These are phyloP conservation scores for Anthracocystis setariae DNA, from an alignment of 1,284 basidiomycete species.

Conservation along the genomic window DNA sequence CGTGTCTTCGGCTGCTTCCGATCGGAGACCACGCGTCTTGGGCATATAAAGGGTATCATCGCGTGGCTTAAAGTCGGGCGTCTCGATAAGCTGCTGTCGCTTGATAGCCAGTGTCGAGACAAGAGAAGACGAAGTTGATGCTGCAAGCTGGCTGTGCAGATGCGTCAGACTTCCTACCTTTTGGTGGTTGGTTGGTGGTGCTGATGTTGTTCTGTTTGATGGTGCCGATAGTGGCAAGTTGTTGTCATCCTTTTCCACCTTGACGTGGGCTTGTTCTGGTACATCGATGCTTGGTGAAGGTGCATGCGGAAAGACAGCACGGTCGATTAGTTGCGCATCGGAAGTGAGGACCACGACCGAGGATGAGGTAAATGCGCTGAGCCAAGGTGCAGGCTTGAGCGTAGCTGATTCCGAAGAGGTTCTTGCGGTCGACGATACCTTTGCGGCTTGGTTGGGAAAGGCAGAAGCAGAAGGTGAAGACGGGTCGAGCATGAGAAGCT, in stretches of 20 bases:
- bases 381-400: not conserved
- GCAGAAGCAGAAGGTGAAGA: conserved; percentile 18
- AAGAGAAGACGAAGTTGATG: conserved; percentile 9
- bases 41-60: conserved; percentile 56
- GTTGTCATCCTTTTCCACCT: conserved; percentile 10
- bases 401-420: conserved; percentile 4
- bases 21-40: conserved; percentile 52
- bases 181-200: not conserved
- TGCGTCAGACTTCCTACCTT: not conserved
- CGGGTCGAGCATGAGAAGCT: conserved; percentile 40
- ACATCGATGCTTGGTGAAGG: not conserved
- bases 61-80: conserved; percentile 53
- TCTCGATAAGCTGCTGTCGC: conserved; percentile 54
- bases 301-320: conserved; percentile 18
- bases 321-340: conserved; percentile 5
- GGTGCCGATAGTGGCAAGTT: not conserved
- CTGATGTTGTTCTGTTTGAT: conserved; percentile 8
- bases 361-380: conserved; percentile 7
- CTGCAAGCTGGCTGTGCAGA: conserved; percentile 1
- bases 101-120: conserved; percentile 41
- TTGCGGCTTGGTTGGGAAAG: not conserved
- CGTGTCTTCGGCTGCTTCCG: conserved; percentile 73
- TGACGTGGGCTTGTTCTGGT: conserved; percentile 1
- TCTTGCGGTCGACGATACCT: not conserved
- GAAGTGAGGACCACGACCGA: conserved; percentile 36